Evolutionary conservation across 2,329 filamentous ascomycete species (phyloP).

Genomic region (Catunica adiposa): DNA sequence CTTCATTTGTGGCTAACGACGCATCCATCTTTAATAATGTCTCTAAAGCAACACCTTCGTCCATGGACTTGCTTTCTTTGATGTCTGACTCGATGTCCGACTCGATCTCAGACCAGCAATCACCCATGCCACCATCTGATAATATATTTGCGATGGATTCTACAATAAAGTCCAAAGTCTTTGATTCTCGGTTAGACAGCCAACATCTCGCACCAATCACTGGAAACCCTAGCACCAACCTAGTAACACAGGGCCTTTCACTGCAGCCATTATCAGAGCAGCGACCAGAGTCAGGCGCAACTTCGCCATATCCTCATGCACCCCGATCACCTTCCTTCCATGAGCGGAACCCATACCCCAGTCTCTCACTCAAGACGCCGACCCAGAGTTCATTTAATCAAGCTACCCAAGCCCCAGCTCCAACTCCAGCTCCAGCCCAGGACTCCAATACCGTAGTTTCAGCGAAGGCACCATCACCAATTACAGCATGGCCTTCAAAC

Average conservation of each 20-base stretch:
- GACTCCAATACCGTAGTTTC: no score
- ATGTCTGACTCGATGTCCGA: slow-evolving; percentile 21
- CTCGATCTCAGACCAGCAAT: no score
- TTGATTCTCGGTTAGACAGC: no score
- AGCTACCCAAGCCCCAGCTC: not conserved
- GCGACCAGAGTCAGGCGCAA: not conserved
- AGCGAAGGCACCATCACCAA: slow-evolving; percentile 20
- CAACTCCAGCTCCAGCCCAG: no score
- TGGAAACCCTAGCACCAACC: not conserved
- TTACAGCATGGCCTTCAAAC: slow-evolving; percentile 32
- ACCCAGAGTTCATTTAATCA: slow-evolving; percentile 21
- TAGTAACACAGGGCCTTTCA: not conserved
- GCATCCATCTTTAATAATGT: not conserved
- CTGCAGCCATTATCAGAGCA: not conserved
- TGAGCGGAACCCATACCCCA: slow-evolving; percentile 36
- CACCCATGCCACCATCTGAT: not conserved
- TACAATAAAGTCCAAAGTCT: no score
- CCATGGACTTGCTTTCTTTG: slow-evolving; percentile 26
- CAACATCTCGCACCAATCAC: no score
- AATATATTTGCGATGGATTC: not conserved
- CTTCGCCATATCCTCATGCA: slow-evolving; percentile 28
- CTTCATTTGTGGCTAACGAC: not conserved
- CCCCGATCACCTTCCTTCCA: slow-evolving; percentile 37
- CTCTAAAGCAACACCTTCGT: slow-evolving; percentile 17
- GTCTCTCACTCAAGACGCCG: slow-evolving; percentile 30